Evolutionary conservation across 2,329 filamentous ascomycete species (phyloP), one percentile per base, ranked within the genome.

Genomic region (Neurospora crassa): DNA sequence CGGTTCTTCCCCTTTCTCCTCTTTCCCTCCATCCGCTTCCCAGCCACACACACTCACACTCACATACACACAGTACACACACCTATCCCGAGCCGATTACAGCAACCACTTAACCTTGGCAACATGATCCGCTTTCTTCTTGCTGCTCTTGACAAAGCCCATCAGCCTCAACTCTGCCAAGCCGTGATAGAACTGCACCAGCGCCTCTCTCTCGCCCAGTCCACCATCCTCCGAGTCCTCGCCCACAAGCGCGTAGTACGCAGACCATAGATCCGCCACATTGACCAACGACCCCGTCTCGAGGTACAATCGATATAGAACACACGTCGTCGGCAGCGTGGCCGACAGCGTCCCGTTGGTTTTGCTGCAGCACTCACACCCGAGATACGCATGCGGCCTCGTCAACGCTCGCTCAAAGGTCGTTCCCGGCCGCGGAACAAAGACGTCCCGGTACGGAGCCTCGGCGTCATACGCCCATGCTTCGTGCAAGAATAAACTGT

Each of bases 81-180:
- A 40, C 45, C 53, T 24, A 59, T 71, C 45, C 71, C 12, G 41
- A n/a, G 68, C 43, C 67, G 16, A 53, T 43, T 16, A 40, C 79
- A 72, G 88, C 73, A 96, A 83, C 76, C 95, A 96, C 79, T 92
- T 94, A 89, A 94, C 85, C 83, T 97, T 98, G 47, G 93, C 90
- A 75, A 98, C 84, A 81, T 98, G 95, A 79, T 98, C 96, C 34
- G 90, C 89, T 84, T 97, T 97, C 84, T 94, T 97, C 81, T 91
- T 92, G 78, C 91, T 98, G 73, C 87, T 86, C 83, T 96, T 97
- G 73, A 98, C 87, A 81, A 97, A 91, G 8, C 96, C 96, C 77
- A 99, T 84, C 70, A 90, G 88, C 79, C 90, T 91, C 79, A 99
- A 81, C 80, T 99, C 96, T 0, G 95, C 93, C 73, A 98, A 80